phyloP scores from a whole-genome alignment of 1,284 basidiomycete species.

The Cystobasidium slooffiae region DNA sequence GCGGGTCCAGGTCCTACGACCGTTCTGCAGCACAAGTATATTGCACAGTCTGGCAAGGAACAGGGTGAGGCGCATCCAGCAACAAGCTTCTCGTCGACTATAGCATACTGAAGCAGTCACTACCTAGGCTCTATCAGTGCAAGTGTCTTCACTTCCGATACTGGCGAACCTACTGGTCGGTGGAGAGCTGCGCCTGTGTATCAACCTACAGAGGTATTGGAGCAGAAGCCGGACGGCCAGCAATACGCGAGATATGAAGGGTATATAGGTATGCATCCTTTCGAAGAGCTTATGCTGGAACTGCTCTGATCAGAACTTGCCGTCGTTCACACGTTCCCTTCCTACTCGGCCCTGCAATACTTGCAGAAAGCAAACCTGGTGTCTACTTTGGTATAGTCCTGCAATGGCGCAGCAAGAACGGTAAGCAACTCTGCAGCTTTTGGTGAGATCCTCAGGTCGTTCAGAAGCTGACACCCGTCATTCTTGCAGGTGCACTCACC shows the following conservation, averaged over 20 bases:
- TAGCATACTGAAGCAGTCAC: not conserved
- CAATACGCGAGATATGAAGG: slow-evolving; percentile 19
- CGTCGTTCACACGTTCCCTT: too few species aligned
- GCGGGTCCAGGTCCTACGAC: not conserved
- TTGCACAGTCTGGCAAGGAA: slow-evolving; percentile 11
- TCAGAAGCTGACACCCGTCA: not conserved
- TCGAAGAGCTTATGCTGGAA: not conserved
- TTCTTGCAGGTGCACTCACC: slow-evolving; percentile 27
- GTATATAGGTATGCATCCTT: slow-evolving; percentile 11
- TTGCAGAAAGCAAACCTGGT: slow-evolving; percentile 32
- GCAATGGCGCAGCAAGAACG: slow-evolving; percentile 29
- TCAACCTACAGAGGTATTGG: not conserved
- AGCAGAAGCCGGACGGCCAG: slow-evolving; percentile 14
- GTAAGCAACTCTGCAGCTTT: slow-evolving; percentile 18
- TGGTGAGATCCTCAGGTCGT: not conserved
- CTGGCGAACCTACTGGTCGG: slow-evolving; percentile 26
- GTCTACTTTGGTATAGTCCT: slow-evolving; percentile 34
- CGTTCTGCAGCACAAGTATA: slow-evolving; percentile 24
- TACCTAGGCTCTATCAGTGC: slow-evolving; percentile 34
- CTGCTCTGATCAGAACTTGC: not conserved
- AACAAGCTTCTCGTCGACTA: not conserved
- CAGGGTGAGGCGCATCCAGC: slow-evolving; percentile 8
- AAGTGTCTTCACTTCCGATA: slow-evolving; percentile 18
- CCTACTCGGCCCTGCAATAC: not conserved
- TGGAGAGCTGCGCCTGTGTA: slow-evolving; percentile 32